Evolutionary conservation across 2,329 filamentous ascomycete species (phyloP), one percentile per base, ranked within the genome.

Genomic region (Chaetomiaceae sp.): DNA sequence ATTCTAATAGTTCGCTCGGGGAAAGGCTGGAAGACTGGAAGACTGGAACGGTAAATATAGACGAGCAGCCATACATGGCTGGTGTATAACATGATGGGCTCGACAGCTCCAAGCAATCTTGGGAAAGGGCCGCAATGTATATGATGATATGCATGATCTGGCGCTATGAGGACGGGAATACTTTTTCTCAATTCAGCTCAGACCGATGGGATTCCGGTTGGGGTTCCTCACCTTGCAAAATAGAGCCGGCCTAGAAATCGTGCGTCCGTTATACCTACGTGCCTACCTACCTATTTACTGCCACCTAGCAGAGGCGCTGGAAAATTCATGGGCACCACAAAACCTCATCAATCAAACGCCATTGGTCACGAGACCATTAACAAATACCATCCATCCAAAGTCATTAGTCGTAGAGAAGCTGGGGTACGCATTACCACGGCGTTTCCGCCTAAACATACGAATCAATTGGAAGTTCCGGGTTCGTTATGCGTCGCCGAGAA

Each of bases 71-170:
- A 27, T 36, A 20, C 20, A 41, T 36, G 49, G 49, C 41, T 37
- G 40, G 23, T 53, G 54, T 56, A 53, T 9, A 46, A 53, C 46
- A 53, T n/a, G 18, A 27, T 7, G 36, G 36, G 30, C 33, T 20
- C 37, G 43, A 29, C 27, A 47, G 18, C 14, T 50, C 27, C 38
- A 33, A 38, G 29, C 9, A 11, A 42, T 46, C 34, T n/a, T 50
- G 40, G 45, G 40, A 41, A 16, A 47, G 14, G 44, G 34, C 23
- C 16, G 46, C 41, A 11, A 34, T 42, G 48, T 56, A 46, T 50
- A 56, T 51, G 45, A 52, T 49, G 42, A 36, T 25, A 49, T 51
- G 51, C 43, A 54, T 52, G 33, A 43, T 51, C 43, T 51, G 54
- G 54, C 51, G 51, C 42, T 37, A 43, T 33, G 41, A 37, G 50